Evolutionary conservation across 176 grass and related monocot genomes (phyloP).

Genomic region (Rhynchospora tenuis): DNA sequence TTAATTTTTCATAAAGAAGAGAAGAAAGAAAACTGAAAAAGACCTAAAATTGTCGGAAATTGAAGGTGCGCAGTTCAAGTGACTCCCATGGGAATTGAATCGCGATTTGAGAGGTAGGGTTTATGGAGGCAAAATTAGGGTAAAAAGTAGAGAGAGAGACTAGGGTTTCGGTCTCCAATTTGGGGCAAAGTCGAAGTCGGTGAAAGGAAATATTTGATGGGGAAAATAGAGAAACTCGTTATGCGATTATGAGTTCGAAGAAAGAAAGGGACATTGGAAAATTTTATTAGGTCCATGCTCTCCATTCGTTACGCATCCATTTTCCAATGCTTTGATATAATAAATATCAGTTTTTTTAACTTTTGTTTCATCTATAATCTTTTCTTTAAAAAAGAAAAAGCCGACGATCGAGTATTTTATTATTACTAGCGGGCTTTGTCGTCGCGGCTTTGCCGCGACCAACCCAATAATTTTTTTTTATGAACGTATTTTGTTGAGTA

Average conservation of each 20-base stretch:
- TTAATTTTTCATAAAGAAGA: too few relatives aligned
- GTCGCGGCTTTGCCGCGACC: too few relatives aligned
- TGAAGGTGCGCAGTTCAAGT: constrained; percentile 5
- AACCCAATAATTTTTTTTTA: too few relatives aligned
- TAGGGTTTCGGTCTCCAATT: constrained; percentile 21
- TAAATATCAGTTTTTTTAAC: too few relatives aligned
- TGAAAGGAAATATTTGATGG: background rate
- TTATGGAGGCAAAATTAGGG: constrained; percentile 1
- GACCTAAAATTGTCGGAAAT: background rate
- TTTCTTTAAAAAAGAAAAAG: too few relatives aligned
- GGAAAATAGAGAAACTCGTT: background rate
- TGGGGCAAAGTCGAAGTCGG: constrained; percentile 8
- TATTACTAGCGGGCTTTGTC: too few relatives aligned
- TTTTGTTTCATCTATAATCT: too few relatives aligned
- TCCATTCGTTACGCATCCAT: background rate
- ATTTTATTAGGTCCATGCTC: background rate
- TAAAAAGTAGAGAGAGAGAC: background rate
- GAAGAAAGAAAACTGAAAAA: background rate
- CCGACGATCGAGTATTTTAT: too few relatives aligned
- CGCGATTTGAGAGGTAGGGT: background rate
- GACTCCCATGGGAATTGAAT: background rate
- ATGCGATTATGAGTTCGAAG: background rate
- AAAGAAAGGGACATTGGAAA: background rate
- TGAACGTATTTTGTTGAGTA: too few relatives aligned
- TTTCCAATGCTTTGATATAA: background rate